phyloP scores from a whole-genome alignment of 495 filamentous ascomycete species.

The Penicillium riverlandense region DNA sequence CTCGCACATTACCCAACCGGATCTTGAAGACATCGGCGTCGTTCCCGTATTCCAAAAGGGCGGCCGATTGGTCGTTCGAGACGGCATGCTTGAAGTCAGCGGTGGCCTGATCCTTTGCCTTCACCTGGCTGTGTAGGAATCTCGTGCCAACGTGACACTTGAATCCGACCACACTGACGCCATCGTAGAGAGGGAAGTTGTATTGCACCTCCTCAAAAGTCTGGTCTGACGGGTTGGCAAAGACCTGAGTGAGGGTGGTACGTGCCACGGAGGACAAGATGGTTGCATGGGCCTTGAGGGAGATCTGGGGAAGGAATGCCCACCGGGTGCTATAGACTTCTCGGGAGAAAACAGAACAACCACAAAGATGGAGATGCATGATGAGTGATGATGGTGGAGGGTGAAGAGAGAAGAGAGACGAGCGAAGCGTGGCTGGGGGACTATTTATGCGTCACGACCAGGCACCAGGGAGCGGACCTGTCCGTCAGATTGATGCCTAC shows the following conservation, averaged over 20 bases:
- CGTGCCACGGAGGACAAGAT: constrained; percentile 8
- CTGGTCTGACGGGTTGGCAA: constrained; percentile 3
- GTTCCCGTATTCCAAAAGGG: constrained; percentile 7
- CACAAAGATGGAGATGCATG: not conserved
- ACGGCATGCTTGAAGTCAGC: constrained; percentile 8
- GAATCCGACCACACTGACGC: constrained; percentile 11
- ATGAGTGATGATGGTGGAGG: too few species aligned
- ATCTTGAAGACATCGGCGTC: constrained; percentile 7
- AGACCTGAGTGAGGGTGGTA: constrained; percentile 10
- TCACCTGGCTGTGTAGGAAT: constrained; percentile 10
- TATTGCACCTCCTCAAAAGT: constrained; percentile 6
- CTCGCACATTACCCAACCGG: constrained; percentile 12
- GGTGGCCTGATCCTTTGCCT: constrained; percentile 11
- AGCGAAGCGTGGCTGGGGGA: too few species aligned
- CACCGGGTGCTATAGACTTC: not conserved
- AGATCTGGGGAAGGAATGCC: constrained; percentile 9
- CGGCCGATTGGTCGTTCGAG: constrained; percentile 1
- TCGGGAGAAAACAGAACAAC: not conserved
- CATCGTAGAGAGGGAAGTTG: constrained; percentile 13
- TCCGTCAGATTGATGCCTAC: too few species aligned
- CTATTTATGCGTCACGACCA: too few species aligned
- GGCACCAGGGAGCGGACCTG: too few species aligned
- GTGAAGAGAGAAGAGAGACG: too few species aligned
- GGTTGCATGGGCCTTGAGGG: constrained; percentile 10
- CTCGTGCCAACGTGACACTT: constrained; percentile 6